Conservation (phyloP, 129 eudicot genomes). For the Flaveria robusta region DNA sequence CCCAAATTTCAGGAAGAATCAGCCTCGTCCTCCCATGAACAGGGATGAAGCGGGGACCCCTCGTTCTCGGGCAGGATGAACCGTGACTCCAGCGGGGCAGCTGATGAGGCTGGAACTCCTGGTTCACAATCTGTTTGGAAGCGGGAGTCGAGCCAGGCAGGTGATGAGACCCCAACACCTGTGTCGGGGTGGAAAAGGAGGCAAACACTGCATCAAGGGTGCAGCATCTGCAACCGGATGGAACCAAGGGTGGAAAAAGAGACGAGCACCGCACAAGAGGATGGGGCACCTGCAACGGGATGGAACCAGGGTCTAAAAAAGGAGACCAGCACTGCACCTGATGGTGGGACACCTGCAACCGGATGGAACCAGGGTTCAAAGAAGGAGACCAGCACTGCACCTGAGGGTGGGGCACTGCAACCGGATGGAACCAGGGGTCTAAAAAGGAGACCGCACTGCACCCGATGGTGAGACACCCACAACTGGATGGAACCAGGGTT, state of each 20-base stretch:
- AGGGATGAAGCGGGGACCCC: conserved; percentile 34
- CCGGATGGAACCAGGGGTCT: background rate
- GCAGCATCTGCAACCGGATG: background rate
- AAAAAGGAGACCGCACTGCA: background rate
- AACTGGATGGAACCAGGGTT: background rate
- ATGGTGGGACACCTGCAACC: background rate
- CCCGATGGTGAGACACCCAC: background rate
- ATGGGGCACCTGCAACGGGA: background rate
- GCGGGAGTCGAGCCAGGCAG: background rate
- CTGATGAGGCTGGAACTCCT: conserved; percentile 20
- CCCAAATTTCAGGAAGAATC: conserved; percentile 51
- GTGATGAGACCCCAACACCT: conserved; percentile 1
- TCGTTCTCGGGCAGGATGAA: conserved; percentile 14
- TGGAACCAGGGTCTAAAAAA: background rate
- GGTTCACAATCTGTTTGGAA: conserved; percentile 23
- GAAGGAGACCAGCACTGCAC: background rate
- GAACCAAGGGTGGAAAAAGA: background rate
- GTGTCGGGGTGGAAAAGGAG: conserved; percentile 13
- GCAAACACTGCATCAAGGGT: background rate
- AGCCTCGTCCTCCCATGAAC: conserved; percentile 56
- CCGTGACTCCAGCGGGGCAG: background rate
- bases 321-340: background rate
- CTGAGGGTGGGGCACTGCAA: background rate
- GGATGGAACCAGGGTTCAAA: conserved; percentile 2
- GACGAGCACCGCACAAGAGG: background rate